Conservation (phyloP, 2,329 filamentous ascomycete genomes). For the Paracoccidioides lutzii region DNA sequence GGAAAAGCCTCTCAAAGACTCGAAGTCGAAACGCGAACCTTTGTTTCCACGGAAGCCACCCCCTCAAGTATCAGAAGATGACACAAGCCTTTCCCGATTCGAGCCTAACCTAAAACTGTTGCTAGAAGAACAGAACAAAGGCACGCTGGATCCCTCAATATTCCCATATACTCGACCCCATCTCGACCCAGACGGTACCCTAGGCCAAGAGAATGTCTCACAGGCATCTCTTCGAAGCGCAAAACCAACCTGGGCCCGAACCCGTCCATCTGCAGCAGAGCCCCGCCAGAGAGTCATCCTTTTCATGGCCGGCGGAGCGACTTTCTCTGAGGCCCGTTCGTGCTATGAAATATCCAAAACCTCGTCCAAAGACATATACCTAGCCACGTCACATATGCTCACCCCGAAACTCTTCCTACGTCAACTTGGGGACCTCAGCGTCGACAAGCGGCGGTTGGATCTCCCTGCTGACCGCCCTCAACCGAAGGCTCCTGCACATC, state of each 20-base stretch:
- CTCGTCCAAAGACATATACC: conserved; percentile 67
- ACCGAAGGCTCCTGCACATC: conserved; percentile 68
- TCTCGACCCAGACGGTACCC: conserved; percentile 32
- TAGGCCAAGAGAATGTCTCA: conserved; percentile 38
- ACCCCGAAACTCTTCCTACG: conserved; percentile 70
- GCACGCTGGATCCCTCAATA: conserved; percentile 49
- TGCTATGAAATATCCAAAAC: conserved; percentile 76
- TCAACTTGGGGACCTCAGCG: conserved; percentile 67
- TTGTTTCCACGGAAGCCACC: conserved; percentile 58
- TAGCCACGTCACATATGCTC: conserved; percentile 85
- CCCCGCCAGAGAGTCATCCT: conserved; percentile 83
- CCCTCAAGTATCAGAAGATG: conserved; percentile 48
- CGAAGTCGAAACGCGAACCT: conserved; percentile 49
- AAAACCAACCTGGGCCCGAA: conserved; percentile 90
- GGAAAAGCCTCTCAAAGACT: conserved; percentile 63
- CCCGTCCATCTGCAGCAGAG: conserved; percentile 59
- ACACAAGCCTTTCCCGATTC: conserved; percentile 76
- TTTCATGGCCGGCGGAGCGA: conserved; percentile 90
- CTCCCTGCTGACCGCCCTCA: conserved; percentile 70
- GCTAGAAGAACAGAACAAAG: conserved; percentile 59
- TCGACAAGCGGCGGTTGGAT: conserved; percentile 61
- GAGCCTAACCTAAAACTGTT: conserved; percentile 70
- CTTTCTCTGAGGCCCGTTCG: conserved; percentile 74
- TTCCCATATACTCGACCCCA: conserved; percentile 67
- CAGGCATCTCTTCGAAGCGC: conserved; percentile 74